Evolutionary conservation across 352 stramenopile species (phyloP).

Genomic region (Globisporangium takayamanum): DNA sequence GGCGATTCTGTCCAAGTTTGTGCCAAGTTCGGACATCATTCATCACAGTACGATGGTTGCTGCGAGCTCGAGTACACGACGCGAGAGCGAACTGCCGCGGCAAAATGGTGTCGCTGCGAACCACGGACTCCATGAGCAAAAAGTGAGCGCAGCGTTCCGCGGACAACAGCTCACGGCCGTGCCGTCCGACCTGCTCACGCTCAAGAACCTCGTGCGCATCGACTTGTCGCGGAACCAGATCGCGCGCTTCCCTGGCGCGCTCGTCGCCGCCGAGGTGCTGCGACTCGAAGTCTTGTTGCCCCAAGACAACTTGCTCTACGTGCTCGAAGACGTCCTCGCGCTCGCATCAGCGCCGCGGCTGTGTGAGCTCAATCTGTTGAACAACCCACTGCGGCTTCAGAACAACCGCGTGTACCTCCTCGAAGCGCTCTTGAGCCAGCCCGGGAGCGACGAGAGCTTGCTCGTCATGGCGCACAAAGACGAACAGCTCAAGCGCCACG

Average conservation of each 20-base stretch:
- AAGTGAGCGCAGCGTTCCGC: slow-evolving; percentile 32
- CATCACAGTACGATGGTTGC: not conserved
- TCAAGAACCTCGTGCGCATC: slow-evolving; percentile 42
- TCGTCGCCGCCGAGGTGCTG: slow-evolving; percentile 33
- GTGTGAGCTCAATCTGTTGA: slow-evolving; percentile 41
- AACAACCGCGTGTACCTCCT: slow-evolving; percentile 69
- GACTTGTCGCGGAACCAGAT: slow-evolving; percentile 61
- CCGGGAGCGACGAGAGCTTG: slow-evolving; percentile 22
- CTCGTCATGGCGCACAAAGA: slow-evolving; percentile 37
- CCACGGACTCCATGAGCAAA: slow-evolving; percentile 18
- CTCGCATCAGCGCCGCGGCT: slow-evolving; percentile 37
- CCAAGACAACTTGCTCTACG: slow-evolving; percentile 46
- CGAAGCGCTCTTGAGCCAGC: slow-evolving; percentile 40
- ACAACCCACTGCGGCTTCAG: slow-evolving; percentile 55
- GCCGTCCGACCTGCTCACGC: slow-evolving; percentile 41
- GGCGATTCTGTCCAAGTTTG: no score
- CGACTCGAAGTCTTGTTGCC: slow-evolving; percentile 47
- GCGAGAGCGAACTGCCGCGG: not conserved
- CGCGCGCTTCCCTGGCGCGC: slow-evolving; percentile 44
- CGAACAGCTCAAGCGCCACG: slow-evolving; percentile 21
- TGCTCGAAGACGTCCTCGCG: slow-evolving; percentile 58
- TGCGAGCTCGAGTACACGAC: no score
- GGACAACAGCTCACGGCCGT: slow-evolving; percentile 24
- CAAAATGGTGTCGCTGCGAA: not conserved
- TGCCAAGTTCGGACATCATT: no score